These are phyloP conservation scores for Globisporangium emineosum DNA, from an alignment of 352 stramenopile species.

Conservation along the genomic window DNA sequence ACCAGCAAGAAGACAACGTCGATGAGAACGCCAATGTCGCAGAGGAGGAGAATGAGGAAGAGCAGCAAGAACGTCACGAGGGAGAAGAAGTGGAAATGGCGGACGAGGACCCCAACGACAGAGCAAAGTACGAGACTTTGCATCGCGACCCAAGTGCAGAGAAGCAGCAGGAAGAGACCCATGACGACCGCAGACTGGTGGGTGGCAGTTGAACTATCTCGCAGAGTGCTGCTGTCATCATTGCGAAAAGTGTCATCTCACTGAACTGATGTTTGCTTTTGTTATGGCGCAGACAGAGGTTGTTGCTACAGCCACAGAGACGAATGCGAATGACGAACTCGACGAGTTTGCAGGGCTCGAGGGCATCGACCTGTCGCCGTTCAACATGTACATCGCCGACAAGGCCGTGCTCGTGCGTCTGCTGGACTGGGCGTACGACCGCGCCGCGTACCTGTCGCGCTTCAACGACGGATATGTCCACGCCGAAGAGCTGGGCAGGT, in stretches of 20 bases:
- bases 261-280: neutral
- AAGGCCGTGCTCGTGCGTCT: slow-evolving; percentile 42
- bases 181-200: slow-evolving; percentile 10
- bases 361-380: slow-evolving; percentile 48
- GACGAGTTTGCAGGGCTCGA: slow-evolving; percentile 32
- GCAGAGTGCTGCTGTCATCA: no score
- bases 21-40: neutral
- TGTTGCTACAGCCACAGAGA: neutral
- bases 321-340: neutral
- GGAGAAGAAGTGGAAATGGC: neutral
- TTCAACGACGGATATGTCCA: slow-evolving; percentile 50
- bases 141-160: neutral
- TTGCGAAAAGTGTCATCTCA: neutral
- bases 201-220: neutral
- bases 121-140: neutral
- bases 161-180: neutral
- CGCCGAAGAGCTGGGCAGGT: slow-evolving; percentile 38
- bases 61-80: neutral
- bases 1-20: neutral
- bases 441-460: slow-evolving; percentile 29
- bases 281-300: neutral
- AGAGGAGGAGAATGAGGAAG: neutral
- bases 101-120: neutral
- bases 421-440: slow-evolving; percentile 66
- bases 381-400: slow-evolving; percentile 57